Evolutionary conservation across 2,329 filamentous ascomycete species (phyloP), one percentile per base, ranked within the genome.

Genomic region (Aureobasidium sp.): DNA sequence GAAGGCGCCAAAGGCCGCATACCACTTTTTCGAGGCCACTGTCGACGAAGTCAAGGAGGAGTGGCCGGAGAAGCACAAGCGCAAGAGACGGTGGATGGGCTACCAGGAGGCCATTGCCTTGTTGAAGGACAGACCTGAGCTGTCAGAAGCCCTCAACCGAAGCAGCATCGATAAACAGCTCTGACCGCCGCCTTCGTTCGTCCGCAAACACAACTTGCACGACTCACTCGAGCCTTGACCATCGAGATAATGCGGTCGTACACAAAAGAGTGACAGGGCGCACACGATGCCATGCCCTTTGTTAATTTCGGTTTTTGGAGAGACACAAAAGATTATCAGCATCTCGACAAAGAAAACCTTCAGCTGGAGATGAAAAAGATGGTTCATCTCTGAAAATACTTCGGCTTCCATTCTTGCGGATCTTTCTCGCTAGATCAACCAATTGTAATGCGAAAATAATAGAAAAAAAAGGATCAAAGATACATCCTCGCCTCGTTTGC

Each of bases 51-150:
- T 96, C 77, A 89, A 94, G 75, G 79, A 82, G 17, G 85, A 92
- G 63, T 99, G 94, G 94, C 94, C 94, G 1, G 94, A 99, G 79
- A 88, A 84, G 79, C 86, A 96, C 76, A 97, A 97, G 82, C 84
- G 94, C 70, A 87, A 87, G 74, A 86, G 94, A 64, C 85, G 88
- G 73, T 99, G 94, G 94, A 91, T 96, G 75, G 87, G 86, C 57
- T 97, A 90, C 73, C 77, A 82, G 56, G 85, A 95, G 74, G 94
- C 94, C n/a, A 85, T 84, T 66, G 85, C 89, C 67, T 86, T 87
- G 53, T 79, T 99, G 70, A 82, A 85, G 67, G 83, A 84, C 64
- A 84, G 94, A 62, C 93, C 93, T 1, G 94, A 97, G 80, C 81
- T 99, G 63, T 79, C 93, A 66, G 90, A 96, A 74, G 94, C 94